Conservation (phyloP, 495 filamentous ascomycete species). For the Penicillium cosmopolitanum region DNA sequence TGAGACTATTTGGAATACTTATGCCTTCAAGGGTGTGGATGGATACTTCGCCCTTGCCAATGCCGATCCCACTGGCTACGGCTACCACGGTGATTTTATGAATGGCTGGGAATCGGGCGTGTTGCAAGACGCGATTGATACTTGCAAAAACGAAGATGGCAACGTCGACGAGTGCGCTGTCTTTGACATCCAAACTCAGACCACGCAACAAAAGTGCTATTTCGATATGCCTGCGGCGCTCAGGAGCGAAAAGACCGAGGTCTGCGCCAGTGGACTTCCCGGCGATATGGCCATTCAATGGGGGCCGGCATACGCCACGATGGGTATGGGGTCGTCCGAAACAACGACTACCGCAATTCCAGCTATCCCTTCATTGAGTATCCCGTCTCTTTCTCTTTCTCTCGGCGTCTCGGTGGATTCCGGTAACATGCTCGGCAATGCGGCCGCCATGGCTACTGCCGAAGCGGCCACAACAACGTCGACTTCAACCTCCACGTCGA, state of each 20-base stretch:
- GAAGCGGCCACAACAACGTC: constrained; percentile 2
- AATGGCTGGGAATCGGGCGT: constrained; percentile 69
- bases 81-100: constrained; percentile 88
- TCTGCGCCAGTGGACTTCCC: constrained; percentile 50
- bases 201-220: constrained; percentile 39
- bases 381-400: constrained; percentile 21
- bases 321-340: background rate
- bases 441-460: constrained; percentile 8
- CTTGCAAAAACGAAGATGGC: constrained; percentile 57
- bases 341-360: background rate
- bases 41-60: constrained; percentile 83
- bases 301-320: constrained; percentile 55
- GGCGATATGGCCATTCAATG: constrained; percentile 54
- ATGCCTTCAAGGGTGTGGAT: constrained; percentile 63
- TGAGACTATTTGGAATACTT: constrained; percentile 86
- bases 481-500: constrained; percentile 17
- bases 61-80: constrained; percentile 80
- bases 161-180: constrained; percentile 57
- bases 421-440: constrained; percentile 8
- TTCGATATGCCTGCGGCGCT: constrained; percentile 53
- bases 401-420: constrained; percentile 14
- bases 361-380: constrained; percentile 1
- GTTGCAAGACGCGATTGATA: constrained; percentile 46
- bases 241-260: constrained; percentile 35
- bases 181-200: constrained; percentile 59